Conservation (phyloP, 176 grass and related monocot genomes). For the Panicum miliaceum region DNA sequence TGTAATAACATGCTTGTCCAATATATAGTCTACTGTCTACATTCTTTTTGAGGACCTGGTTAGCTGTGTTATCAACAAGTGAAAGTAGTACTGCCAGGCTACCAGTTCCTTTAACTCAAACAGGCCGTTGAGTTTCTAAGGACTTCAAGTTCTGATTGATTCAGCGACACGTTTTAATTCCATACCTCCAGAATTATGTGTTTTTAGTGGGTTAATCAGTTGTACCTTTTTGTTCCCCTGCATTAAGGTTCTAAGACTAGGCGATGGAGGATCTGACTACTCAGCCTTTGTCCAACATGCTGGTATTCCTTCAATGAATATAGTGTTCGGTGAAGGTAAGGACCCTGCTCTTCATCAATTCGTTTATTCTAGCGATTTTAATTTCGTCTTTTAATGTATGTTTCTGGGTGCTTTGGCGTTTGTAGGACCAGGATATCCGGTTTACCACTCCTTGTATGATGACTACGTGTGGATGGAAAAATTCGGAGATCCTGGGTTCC, state of each 20-base stretch:
- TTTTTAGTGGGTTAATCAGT: background rate
- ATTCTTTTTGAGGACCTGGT: background rate
- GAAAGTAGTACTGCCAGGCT: background rate
- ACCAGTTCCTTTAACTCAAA: background rate
- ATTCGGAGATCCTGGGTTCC: conserved; percentile 84
- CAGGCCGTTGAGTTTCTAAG: background rate
- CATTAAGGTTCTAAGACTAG: conserved; percentile 76
- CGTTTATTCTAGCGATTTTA: background rate
- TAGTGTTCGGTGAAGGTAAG: conserved; percentile 81
- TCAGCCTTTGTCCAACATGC: conserved; percentile 76
- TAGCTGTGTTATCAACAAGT: background rate
- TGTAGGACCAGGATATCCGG: conserved; percentile 65
- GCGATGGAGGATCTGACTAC: conserved; percentile 72
- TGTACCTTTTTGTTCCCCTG: background rate
- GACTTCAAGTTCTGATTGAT: background rate
- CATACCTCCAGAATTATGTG: background rate
- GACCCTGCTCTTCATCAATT: background rate
- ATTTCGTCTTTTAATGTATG: background rate
- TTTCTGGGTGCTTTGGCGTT: background rate
- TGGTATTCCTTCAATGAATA: conserved; percentile 74
- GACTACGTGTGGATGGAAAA: conserved; percentile 89
- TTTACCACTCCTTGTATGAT: conserved; percentile 91
- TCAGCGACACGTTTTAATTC: conserved; percentile 9
- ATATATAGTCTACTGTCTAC: background rate
- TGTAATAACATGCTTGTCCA: conserved; percentile 12